phyloP scores from a whole-genome alignment of 2,329 filamentous ascomycete species.

The Pseudocercospora crystallina region DNA sequence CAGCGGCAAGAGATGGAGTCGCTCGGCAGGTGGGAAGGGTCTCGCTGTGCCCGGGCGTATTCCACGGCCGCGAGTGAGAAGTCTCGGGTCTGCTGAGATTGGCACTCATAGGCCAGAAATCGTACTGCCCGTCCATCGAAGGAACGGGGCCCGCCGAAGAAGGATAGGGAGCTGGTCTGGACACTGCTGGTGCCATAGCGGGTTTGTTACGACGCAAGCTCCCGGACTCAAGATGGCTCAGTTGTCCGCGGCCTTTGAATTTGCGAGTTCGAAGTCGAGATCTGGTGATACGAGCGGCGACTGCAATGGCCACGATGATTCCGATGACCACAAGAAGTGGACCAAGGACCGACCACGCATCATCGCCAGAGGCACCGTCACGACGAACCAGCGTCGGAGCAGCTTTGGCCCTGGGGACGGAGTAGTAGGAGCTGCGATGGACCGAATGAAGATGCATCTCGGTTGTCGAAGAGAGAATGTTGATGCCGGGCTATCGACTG shows the following conservation, averaged over 20 bases:
- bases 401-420: neutral
- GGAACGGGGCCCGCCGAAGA: too few species aligned
- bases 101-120: too few species aligned
- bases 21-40: neutral
- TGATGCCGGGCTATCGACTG: too few species aligned
- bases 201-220: neutral
- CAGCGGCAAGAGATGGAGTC: neutral
- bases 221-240: conserved; percentile 4
- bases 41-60: conserved; percentile 4
- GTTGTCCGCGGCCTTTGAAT: neutral
- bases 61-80: neutral
- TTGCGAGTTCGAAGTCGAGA: neutral
- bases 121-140: too few species aligned
- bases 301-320: neutral
- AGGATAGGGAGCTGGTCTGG: too few species aligned
- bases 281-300: neutral
- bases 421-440: conserved; percentile 14
- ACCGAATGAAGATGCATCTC: conserved; percentile 13
- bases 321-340: conserved; percentile 1
- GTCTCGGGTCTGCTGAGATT: too few species aligned
- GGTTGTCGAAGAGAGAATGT: neutral
- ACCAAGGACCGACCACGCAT: conserved; percentile 6
- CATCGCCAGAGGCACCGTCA: conserved; percentile 1
- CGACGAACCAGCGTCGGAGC: conserved; percentile 12
- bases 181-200: too few species aligned